These are phyloP conservation scores for Cicer arietinum DNA, from an alignment of 306 rosid genomes.

Conservation along the genomic window DNA sequence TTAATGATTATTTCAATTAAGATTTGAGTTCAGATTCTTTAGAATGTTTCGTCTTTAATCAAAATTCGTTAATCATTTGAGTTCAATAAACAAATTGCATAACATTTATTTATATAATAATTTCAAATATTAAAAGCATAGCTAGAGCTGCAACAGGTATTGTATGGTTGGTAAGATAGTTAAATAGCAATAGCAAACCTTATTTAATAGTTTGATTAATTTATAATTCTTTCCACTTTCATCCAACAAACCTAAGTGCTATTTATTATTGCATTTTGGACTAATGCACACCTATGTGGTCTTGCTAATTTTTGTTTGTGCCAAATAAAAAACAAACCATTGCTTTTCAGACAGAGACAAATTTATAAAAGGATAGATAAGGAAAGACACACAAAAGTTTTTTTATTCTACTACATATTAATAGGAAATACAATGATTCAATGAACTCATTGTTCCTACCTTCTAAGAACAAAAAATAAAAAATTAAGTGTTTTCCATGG, in stretches of 20 bases:
- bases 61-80: no score
- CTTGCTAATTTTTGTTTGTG: background rate
- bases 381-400: no score
- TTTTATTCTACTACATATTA: no score
- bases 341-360: background rate
- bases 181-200: slow-evolving; percentile 5
- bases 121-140: slow-evolving; percentile 15
- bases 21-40: no score
- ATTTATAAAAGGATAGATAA: no score
- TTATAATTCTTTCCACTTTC: background rate
- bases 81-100: background rate
- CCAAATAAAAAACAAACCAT: background rate
- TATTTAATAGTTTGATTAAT: slow-evolving; percentile 11
- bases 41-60: no score
- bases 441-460: no score
- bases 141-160: background rate
- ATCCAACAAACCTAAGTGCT: slow-evolving; percentile 26
- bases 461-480: no score
- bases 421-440: no score
- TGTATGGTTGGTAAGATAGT: slow-evolving; percentile 31
- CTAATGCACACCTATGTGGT: slow-evolving; percentile 18
- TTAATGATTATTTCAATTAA: background rate
- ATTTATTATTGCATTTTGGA: background rate
- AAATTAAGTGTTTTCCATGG: no score
- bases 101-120: background rate